Base-by-base conservation (phyloP, 2,329 filamentous ascomycete species). In the Mariannaea elegans region DNA sequence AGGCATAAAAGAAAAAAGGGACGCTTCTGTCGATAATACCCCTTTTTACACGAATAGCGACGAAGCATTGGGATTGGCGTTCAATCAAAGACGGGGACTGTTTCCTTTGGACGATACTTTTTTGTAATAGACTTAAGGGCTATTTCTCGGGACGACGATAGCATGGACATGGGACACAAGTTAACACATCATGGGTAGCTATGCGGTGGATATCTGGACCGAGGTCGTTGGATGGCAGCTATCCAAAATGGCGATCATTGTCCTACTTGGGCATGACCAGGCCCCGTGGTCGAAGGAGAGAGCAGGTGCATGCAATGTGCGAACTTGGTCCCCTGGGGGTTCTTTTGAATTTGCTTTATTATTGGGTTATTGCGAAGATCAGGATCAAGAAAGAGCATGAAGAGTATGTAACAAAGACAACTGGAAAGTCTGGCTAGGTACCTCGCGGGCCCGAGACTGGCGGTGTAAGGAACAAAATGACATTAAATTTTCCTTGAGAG, bases 361-460 rank as follows among this genome's bases (percentile, higher is more conserved):
- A 16, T 31, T 47, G 38, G 38, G 38, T 19, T 39, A 41, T 55
- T 31, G 13, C 32, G 51, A 53, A 59, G 56, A 44, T 27, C 34
- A 32, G 44, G 21, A 53, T 42, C 32, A 27, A 31, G 38, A 44
- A 49, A 55, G 49, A 49, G 21, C 18, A 19, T 32, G 45, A 38
- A 14, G 44, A 54, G 42, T 31, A 23, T 54, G 19, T 44, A 45
- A 29, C 38, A 41, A 29, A 47, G 16, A 51, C 53, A 42, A 44
- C 54, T 27, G 52, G 56, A 41, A 19, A 64, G 62, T 65, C 52
- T 66, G 55, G 65, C 55, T 61, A 24, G 50, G 42, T 23, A 65
- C 67, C 67, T 69, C 67, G 52, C 67, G 67, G 67, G 61, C 66
- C 59, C 49, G 51, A 55, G 63, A 69, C 67, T 68, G 63, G 63